Conservation (phyloP, 2,329 filamentous ascomycete species). For the Apiospora rasikravindrae region DNA sequence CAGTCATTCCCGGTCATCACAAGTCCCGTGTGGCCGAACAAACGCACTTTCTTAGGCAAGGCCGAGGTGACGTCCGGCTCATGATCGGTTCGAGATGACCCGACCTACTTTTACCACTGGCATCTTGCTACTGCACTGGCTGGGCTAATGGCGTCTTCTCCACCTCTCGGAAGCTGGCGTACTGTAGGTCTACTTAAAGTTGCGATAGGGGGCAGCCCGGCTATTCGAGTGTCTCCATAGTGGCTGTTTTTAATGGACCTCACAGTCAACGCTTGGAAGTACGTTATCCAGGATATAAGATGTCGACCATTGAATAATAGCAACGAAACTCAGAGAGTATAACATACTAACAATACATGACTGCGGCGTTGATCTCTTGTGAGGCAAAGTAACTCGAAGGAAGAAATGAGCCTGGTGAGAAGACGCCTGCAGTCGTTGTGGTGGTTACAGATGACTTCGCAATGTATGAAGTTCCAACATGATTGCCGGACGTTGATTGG, state of each 20-base stretch:
- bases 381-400: not conserved
- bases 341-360: not conserved
- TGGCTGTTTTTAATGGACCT: not conserved
- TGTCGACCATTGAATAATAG: not conserved
- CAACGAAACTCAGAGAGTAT: not conserved
- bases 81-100: slow-evolving; percentile 4
- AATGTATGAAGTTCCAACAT: too few relatives aligned
- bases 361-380: not conserved
- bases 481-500: not conserved
- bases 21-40: not conserved
- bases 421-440: not conserved
- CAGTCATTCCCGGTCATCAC: not conserved
- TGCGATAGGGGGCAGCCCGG: not conserved
- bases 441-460: not conserved
- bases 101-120: not conserved
- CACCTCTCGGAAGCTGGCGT: not conserved
- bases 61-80: slow-evolving; percentile 8
- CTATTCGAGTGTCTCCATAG: not conserved
- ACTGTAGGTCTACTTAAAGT: not conserved
- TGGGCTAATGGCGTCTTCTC: not conserved
- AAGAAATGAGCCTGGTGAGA: not conserved
- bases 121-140: not conserved
- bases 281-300: not conserved
- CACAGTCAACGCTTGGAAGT: not conserved
- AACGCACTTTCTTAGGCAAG: not conserved